A percentile compares a stretch with the other conserved stretches of the same genome.
phyloP scores from a whole-genome alignment of 2,329 filamentous ascomycete genomes.

The Trichoderma atroviride region DNA sequence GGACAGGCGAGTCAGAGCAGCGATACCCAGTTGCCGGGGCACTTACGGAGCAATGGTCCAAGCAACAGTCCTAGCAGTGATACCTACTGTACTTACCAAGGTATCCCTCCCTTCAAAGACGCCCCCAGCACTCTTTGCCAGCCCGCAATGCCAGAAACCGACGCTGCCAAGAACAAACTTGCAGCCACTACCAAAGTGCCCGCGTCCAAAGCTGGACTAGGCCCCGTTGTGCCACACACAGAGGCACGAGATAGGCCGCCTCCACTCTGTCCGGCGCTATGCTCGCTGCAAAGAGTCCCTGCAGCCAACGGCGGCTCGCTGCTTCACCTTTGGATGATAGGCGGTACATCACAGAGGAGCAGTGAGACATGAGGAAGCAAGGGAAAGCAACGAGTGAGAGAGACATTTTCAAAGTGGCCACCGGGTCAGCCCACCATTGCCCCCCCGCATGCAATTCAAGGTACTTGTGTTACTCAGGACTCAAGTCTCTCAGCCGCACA shows the following conservation, averaged over 20 bases:
- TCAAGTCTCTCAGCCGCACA: constrained; percentile 9
- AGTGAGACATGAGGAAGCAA: neutral
- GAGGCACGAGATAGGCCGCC: neutral
- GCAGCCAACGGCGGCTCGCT: neutral
- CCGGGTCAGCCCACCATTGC: neutral
- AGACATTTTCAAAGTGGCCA: neutral
- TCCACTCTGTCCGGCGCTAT: constrained; percentile 4
- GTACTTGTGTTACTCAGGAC: neutral
- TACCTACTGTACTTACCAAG: too few species aligned
- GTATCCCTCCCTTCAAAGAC: neutral
- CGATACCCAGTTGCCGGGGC: neutral
- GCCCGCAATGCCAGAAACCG: neutral
- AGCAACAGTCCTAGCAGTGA: neutral
- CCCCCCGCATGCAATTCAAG: constrained; percentile 4
- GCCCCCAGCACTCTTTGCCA: neutral
- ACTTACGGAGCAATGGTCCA: neutral
- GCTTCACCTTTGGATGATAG: neutral
- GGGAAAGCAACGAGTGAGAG: neutral
- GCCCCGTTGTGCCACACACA: neutral
- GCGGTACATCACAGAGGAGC: neutral
- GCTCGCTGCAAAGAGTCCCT: constrained; percentile 25
- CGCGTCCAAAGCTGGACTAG: neutral
- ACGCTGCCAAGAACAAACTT: constrained; percentile 13
- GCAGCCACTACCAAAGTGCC: neutral
- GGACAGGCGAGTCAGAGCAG: neutral